Evolutionary conservation across 2,329 filamentous ascomycete genomes (phyloP), one percentile per base, ranked within the genome.

Genomic region (Ophiostoma ips): DNA sequence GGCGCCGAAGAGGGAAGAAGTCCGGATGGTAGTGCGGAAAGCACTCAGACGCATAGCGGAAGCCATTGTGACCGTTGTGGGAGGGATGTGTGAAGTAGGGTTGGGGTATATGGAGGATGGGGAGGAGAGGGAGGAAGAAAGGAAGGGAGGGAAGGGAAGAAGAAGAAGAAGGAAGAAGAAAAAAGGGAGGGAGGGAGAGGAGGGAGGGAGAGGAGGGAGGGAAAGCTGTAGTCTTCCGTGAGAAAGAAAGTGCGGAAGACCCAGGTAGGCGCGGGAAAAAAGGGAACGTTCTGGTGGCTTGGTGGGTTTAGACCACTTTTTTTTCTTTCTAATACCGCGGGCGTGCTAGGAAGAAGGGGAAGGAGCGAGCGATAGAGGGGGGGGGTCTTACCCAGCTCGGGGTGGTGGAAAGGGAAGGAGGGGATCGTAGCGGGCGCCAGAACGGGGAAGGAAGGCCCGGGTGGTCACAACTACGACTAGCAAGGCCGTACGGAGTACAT

Each of bases 41-140:
- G 86, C 81, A 68, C 84, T 81, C 64, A 94, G 70, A 75, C 87
- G 84, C 66, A 92, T 71, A 66, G 86, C 77, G 64, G 87, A 81
- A 66, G 87, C 84, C 87, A 95, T 95, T 71, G 71, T 77, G 54
- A 53, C 38, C 35, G 33, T 33, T 9, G 30, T 35, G 47, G 36
- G 48, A 44, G 38, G 34, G 16, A 28, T 30, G 28, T 44, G 28
- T 30, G 24, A 31, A 33, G 40, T 28, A 12, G 37, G 38, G 24
- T 51, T 28, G 28, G 31, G 41, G 49, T 44, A 37, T 48, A 33
- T 16, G 30, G 16, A 40, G 53, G 53, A 57, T 55, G 54, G 49
- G 62, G 61, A n/a, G n/a, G n/a, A n/a, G 62, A 60, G 57, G 57
- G 55, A 52, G 53, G 55, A 53, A 58, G 56, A 31, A 40, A 24